A percentile compares a stretch with the other conserved stretches of the same genome.
Evolutionary conservation across 1,284 basidiomycete species (phyloP).

Genomic region (Rugosomyces carneus): DNA sequence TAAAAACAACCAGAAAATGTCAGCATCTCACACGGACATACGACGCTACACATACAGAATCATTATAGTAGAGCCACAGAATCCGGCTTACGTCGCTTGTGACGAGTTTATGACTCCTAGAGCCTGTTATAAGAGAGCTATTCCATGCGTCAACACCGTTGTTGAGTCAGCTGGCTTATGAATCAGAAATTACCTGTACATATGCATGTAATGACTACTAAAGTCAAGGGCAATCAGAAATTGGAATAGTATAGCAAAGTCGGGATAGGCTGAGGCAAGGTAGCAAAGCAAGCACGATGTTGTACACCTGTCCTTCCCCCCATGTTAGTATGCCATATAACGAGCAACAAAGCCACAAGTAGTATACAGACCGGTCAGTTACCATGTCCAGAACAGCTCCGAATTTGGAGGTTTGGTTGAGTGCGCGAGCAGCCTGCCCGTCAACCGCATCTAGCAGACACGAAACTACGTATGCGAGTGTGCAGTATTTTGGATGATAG

Average conservation of each 20-base stretch:
- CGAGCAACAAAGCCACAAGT: neutral
- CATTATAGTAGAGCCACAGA: conserved; percentile 91
- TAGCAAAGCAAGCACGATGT: conserved; percentile 95
- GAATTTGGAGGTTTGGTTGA: conserved; percentile 92
- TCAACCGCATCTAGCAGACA: conserved; percentile 95
- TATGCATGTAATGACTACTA: conserved; percentile 99
- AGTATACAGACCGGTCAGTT: conserved; percentile 89
- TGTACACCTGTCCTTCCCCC: conserved; percentile 67
- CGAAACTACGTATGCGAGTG: conserved; percentile 87
- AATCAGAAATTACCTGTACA: conserved; percentile 83
- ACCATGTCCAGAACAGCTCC: conserved; percentile 99
- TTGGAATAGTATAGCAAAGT: conserved; percentile 83
- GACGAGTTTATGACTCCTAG: conserved; percentile 88
- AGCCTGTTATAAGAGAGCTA: conserved; percentile 92
- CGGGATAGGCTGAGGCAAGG: conserved; percentile 85
- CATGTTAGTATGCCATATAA: conserved; percentile 3
- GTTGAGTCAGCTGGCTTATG: neutral
- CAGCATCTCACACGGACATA: conserved; percentile 1
- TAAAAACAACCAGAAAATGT: conserved; percentile 7
- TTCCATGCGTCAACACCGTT: conserved; percentile 10
- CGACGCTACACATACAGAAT: conserved; percentile 58
- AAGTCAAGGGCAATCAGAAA: conserved; percentile 97
- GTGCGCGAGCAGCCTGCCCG: conserved; percentile 85
- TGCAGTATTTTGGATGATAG: conserved; percentile 90
- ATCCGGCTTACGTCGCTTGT: conserved; percentile 90